These are phyloP conservation scores for Suillus alpinus DNA, from an alignment of 768 basidiomycete species.

Conservation along the genomic window DNA sequence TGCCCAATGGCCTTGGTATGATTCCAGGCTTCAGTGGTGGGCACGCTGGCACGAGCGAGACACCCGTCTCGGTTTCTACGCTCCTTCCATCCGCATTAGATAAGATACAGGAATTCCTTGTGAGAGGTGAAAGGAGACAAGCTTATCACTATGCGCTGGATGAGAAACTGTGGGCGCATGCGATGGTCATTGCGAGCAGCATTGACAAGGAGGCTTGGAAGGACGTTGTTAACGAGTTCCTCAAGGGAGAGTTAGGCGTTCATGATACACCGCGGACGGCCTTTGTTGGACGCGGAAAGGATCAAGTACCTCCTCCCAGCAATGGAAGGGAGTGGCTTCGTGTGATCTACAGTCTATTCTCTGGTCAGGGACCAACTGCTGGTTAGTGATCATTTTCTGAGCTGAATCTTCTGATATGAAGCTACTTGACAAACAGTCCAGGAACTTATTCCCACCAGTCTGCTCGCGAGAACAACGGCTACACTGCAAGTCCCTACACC, in stretches of 20 bases:
- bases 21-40: slow-evolving; percentile 18
- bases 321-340: slow-evolving; percentile 72
- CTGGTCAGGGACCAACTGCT: slow-evolving; percentile 76
- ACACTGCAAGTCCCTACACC: slow-evolving; percentile 39
- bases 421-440: slow-evolving; percentile 50
- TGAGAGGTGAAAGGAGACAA: slow-evolving; percentile 80
- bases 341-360: slow-evolving; percentile 78
- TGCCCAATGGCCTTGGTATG: slow-evolving; percentile 17
- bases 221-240: slow-evolving; percentile 83
- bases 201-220: slow-evolving; percentile 94
- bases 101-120: slow-evolving; percentile 73
- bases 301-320: slow-evolving; percentile 20
- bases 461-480: slow-evolving; percentile 40
- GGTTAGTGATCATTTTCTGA: slow-evolving; percentile 43
- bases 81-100: slow-evolving; percentile 66
- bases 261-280: slow-evolving; percentile 26
- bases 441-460: slow-evolving; percentile 62
- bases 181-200: slow-evolving; percentile 89
- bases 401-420: slow-evolving; percentile 4
- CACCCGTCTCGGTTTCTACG: slow-evolving; percentile 54
- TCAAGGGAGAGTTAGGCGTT: slow-evolving; percentile 67
- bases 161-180: slow-evolving; percentile 91
- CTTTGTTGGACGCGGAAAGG: slow-evolving; percentile 18
- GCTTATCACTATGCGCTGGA: slow-evolving; percentile 89
- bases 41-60: slow-evolving; percentile 36